Conservation (phyloP, 1,284 basidiomycete genomes). For the Puccinia hordei region DNA sequence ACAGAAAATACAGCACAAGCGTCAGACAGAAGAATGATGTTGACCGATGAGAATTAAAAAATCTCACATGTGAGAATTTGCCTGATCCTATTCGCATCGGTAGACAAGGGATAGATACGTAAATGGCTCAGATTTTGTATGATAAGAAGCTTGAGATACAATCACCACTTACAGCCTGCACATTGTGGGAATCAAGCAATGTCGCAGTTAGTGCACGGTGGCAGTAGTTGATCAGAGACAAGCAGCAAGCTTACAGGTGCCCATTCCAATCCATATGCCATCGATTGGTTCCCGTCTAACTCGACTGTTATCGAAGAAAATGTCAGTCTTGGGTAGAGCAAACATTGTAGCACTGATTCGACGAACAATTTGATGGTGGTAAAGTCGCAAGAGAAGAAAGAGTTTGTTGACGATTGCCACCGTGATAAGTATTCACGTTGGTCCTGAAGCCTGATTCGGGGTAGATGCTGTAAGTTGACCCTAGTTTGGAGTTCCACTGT, state of each 20-base stretch:
- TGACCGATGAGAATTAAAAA: background rate
- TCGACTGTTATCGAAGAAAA: constrained; percentile 50
- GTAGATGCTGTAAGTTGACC: constrained; percentile 36
- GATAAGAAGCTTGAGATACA: background rate
- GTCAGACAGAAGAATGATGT: background rate
- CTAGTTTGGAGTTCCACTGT: constrained; percentile 30
- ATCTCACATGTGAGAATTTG: constrained; percentile 38
- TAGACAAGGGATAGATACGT: background rate
- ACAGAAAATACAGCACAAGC: background rate
- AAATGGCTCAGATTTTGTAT: background rate
- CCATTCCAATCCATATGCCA: constrained; percentile 54
- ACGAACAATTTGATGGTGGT: constrained; percentile 54
- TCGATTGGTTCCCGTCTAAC: constrained; percentile 53
- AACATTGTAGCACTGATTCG: constrained; percentile 27
- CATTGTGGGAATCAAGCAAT: background rate
- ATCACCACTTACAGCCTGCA: constrained; percentile 32
- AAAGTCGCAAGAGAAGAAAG: constrained; percentile 56
- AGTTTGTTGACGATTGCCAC: constrained; percentile 57
- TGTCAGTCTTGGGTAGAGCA: background rate
- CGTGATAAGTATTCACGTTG: constrained; percentile 56
- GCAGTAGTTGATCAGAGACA: constrained; percentile 31
- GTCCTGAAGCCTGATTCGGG: constrained; percentile 49
- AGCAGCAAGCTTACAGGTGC: constrained; percentile 53
- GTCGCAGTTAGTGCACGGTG: background rate
- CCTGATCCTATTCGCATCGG: constrained; percentile 8